Base-by-base conservation (phyloP, 805 yeast genomes). In the Cephaloascus albidus region DNA sequence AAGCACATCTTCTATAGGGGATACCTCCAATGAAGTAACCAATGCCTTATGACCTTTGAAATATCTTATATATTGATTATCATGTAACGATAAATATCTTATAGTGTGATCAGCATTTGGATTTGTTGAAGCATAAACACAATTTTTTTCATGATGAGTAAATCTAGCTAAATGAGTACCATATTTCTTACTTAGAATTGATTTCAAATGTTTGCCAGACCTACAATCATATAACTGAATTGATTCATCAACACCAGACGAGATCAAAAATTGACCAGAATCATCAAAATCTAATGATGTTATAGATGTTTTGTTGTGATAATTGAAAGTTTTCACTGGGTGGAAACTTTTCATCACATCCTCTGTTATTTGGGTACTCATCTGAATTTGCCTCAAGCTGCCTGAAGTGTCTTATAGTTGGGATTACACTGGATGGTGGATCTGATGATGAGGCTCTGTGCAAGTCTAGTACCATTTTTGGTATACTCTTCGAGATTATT, bases 121-220 rank as follows among this genome's bases (percentile, higher is more conserved):
- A 54, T 78, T 75, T 0, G 97, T 87, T 4, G 96, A 84, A 1
- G 94, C 88, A 54, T 84, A 85, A 14, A 90, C 67, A 51, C 93
- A 81, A 49, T 80, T 78, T 41, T 74, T 69, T 35, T 78, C 79
- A 34, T 74, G 70, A 51, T 83, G 94, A 1, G 96, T 79, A 57
- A 93, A 93, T 36, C 78, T 69, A 2, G 96, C 96, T 31, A 85
- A 60, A 52, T 86, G 88, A 41, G 88, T 85, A 1, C 98, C 98
- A 50, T 93, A 93, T 54, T 93, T 93, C 61, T 88, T 89, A 20
- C 93, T 81, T 43, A 76, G 81, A 6, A 85, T 72, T 3, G 87
- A 76, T 49, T 81, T 84, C 35, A 70, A 50, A 45, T 78, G 83
- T 39, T 72, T 67, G 4, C 96, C 97, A 43, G 72, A 70, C 27